phyloP scores from a whole-genome alignment of 2,329 filamentous ascomycete species.

The Pseudogymnoascus sp. region DNA sequence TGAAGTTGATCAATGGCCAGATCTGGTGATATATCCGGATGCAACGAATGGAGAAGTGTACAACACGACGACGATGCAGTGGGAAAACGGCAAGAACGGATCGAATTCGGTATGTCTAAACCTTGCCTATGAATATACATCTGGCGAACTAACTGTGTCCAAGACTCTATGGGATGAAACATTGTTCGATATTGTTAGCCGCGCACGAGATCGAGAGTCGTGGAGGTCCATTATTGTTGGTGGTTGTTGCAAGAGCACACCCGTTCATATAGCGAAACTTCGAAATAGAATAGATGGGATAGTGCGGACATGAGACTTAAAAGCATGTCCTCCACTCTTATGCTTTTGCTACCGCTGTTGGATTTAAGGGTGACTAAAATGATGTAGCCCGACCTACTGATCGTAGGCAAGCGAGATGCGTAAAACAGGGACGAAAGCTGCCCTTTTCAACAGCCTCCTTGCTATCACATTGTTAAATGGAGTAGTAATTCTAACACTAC shows the following conservation, averaged over 20 bases:
- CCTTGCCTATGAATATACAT: constrained; percentile 1
- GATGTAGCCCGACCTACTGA: not conserved
- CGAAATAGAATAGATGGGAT: constrained; percentile 20
- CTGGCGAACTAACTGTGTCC: constrained; percentile 8
- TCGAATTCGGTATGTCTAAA: constrained; percentile 11
- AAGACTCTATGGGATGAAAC: constrained; percentile 32
- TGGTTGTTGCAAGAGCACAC: constrained; percentile 40
- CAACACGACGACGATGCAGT: constrained; percentile 55
- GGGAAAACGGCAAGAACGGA: constrained; percentile 41
- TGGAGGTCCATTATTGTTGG: constrained; percentile 36
- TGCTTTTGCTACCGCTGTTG: not conserved
- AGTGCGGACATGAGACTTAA: not conserved
- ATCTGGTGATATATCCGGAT: constrained; percentile 60
- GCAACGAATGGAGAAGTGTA: constrained; percentile 63
- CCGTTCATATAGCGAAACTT: constrained; percentile 27
- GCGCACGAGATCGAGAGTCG: constrained; percentile 20
- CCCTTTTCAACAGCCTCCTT: not conserved
- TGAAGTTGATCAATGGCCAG: constrained; percentile 38
- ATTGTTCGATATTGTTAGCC: constrained; percentile 30
- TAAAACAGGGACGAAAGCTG: not conserved
- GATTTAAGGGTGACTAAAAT: not conserved
- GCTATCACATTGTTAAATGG: not conserved
- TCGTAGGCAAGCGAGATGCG: not conserved
- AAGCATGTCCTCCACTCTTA: not conserved
- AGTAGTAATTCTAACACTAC: too few relatives aligned